Percentiles rank a stretch among this genome's conserved stretches.
Conservation (phyloP, 352 stramenopile species). For the Phytophthora sp. region DNA sequence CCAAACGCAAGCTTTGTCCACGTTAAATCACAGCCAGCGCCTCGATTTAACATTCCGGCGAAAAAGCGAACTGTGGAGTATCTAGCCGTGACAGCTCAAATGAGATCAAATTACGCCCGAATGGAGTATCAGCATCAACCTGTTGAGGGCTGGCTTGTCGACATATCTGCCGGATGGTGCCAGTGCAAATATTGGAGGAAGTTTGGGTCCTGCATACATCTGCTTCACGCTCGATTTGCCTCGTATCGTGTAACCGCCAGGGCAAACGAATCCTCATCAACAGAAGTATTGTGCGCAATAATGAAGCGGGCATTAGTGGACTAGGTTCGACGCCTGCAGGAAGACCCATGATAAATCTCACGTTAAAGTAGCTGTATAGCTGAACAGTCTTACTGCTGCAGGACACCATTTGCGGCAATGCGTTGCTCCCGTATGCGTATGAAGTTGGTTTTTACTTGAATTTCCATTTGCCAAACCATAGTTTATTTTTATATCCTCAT, state of each 20-base stretch:
- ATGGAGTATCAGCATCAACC: slow-evolving; percentile 6
- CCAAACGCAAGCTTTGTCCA: no score
- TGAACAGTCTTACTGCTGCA: no score
- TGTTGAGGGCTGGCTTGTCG: background rate
- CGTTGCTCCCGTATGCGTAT: no score
- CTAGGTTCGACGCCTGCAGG: background rate
- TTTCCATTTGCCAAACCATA: no score
- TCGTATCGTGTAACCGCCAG: background rate
- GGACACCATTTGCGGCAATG: no score
- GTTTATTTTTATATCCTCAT: no score
- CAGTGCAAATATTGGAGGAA: slow-evolving; percentile 7
- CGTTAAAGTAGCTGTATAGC: background rate
- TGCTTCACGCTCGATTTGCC: background rate
- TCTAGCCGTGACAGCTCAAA: slow-evolving; percentile 1
- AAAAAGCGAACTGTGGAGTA: slow-evolving; percentile 2
- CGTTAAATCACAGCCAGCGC: background rate
- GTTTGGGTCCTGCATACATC: slow-evolving; percentile 12
- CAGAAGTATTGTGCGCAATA: background rate
- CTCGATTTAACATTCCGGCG: background rate
- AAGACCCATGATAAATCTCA: background rate
- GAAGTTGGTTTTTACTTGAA: no score
- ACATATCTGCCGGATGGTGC: background rate
- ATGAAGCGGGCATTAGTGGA: background rate
- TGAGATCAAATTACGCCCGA: background rate
- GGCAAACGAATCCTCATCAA: background rate